These are phyloP conservation scores for Draba incana DNA, from an alignment of 345 rosid genomes.

Conservation along the genomic window DNA sequence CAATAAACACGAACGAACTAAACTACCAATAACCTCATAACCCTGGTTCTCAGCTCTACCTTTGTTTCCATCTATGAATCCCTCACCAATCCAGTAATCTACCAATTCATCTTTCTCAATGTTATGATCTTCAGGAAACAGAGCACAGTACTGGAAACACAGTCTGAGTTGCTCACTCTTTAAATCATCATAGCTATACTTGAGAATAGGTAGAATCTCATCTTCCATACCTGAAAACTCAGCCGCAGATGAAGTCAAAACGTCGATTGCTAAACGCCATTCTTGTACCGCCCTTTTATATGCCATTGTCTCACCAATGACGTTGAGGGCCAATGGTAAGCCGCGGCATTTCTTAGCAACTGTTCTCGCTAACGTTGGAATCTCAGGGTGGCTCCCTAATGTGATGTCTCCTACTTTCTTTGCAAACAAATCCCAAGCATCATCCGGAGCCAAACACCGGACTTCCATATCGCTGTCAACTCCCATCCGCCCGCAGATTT, in stretches of 20 bases:
- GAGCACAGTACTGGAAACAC: slow-evolving; percentile 15
- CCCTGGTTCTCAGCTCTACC: slow-evolving; percentile 6
- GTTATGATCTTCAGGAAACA: slow-evolving; percentile 19
- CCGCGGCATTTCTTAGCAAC: slow-evolving; percentile 30
- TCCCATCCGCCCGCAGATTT: slow-evolving; percentile 30
- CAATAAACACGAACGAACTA: slow-evolving; percentile 36
- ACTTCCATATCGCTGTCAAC: slow-evolving; percentile 18
- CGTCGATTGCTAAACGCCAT: slow-evolving; percentile 22
- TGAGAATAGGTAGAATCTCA: slow-evolving; percentile 4
- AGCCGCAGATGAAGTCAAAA: slow-evolving; percentile 2
- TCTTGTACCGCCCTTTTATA: slow-evolving; percentile 10
- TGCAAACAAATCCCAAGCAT: slow-evolving; percentile 18
- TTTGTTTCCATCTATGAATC: slow-evolving; percentile 23
- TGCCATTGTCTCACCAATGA: slow-evolving; percentile 18
- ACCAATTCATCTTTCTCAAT: slow-evolving; percentile 11
- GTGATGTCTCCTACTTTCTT: slow-evolving; percentile 19
- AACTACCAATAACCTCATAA: slow-evolving; percentile 7
- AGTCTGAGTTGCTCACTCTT: background rate
- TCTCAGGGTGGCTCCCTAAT: background rate
- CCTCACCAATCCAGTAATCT: slow-evolving; percentile 40
- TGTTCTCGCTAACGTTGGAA: slow-evolving; percentile 1
- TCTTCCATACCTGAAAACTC: slow-evolving; percentile 29
- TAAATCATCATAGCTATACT: slow-evolving; percentile 19
- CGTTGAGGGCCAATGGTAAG: slow-evolving; percentile 36
- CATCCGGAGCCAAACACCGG: slow-evolving; percentile 2